Evolutionary conservation across 2,329 filamentous ascomycete species (phyloP), one percentile per base, ranked within the genome.

Genomic region (Aquanectria penicillioides): DNA sequence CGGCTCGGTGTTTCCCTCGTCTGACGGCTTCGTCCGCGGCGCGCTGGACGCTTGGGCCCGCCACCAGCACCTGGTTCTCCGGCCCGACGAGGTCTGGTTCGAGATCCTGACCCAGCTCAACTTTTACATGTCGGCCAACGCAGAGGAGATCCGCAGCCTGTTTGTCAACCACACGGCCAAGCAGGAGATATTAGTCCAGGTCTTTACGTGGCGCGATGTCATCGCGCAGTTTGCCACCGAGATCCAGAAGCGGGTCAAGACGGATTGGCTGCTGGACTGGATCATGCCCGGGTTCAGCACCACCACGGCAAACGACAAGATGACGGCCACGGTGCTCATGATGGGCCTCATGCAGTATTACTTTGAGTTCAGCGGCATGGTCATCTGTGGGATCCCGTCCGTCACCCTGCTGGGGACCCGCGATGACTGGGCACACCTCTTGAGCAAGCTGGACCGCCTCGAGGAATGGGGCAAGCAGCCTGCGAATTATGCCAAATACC

Each of bases 21-120:
- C 74, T 0, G 72, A 68, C 56, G 78, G 80, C 22, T 76, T 84
- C 61, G 73, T 83, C 17, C 73, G 78, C 15, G 76, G 78, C 13
- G 77, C 77, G 4, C 71, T 83, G 36, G 73, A 79, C 26, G 81
- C 82, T 1, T 84, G 83, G 76, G 80, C 76, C 23, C 69, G 78
- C 44, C 81, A 84, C 53, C 78, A 83, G 56, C 77, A 83, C 62
- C 73, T 86, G 2, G 73, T 77, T 1, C 70, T 86, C 12, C 77
- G 83, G 1, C 83, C 83, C 0, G 83, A 86, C 31, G 83, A 85
- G 49, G 71, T 86, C 25, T 86, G 83, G 83, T 80, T 85, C 61
- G 78, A 83, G 46, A 81, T 86, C 49, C 73, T 86, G 4, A 74
- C 75, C 0, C 83, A 86, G 69, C 71, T 86, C 43, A 81, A 79